A percentile compares a stretch with the other conserved stretches of the same genome.
These are phyloP conservation scores for Globisporangium ultimum DNA, from an alignment of 352 stramenopile genomes.

Conservation along the genomic window DNA sequence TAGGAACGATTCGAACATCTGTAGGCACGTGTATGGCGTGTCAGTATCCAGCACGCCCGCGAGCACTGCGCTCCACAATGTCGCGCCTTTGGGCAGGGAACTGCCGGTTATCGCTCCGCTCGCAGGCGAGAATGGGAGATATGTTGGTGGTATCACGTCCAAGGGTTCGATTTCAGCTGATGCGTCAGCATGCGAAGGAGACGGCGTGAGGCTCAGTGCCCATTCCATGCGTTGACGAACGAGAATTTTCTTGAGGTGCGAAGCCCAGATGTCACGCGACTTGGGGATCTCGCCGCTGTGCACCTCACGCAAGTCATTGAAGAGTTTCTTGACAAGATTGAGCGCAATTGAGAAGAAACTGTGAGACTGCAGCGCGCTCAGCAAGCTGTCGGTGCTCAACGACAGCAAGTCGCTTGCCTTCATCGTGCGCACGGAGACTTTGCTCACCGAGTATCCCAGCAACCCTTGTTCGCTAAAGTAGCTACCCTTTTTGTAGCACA, in stretches of 20 bases:
- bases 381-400: constrained; percentile 9
- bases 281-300: constrained; percentile 7
- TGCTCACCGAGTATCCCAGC: constrained; percentile 47
- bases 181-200: not conserved
- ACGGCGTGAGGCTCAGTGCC: constrained; percentile 8
- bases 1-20: constrained; percentile 38
- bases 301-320: constrained; percentile 5
- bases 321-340: constrained; percentile 16
- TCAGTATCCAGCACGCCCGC: constrained; percentile 19
- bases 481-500: constrained; percentile 34
- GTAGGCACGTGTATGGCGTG: constrained; percentile 29
- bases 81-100: constrained; percentile 6
- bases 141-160: not conserved
- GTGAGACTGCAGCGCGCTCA: constrained; percentile 16
- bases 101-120: not conserved
- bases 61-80: constrained; percentile 20
- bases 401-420: constrained; percentile 20
- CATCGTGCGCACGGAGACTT: constrained; percentile 15
- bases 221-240: constrained; percentile 16
- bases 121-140: constrained; percentile 3
- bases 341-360: constrained; percentile 18
- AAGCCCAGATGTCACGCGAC: constrained; percentile 15
- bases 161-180: not conserved
- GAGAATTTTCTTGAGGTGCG: constrained; percentile 16
- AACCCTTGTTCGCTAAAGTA: constrained; percentile 63